A percentile compares a stretch with the other conserved stretches of the same genome.
Conservation (phyloP, 495 filamentous ascomycete genomes). For the Penicillium salamii region DNA sequence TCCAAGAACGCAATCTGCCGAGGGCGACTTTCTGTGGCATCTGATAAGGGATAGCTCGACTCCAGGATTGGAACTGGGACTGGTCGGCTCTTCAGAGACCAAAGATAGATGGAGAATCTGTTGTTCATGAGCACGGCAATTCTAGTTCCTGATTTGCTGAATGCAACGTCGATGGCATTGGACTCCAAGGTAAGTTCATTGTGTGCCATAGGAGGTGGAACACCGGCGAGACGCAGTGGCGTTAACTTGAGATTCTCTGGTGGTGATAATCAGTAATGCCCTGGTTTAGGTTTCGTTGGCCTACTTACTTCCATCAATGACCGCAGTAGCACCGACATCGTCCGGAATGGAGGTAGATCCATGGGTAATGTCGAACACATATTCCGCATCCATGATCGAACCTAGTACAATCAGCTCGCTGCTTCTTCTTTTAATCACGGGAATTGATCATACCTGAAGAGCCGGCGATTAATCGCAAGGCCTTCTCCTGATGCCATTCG, state of each 20-base stretch:
- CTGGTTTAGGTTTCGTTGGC: background rate
- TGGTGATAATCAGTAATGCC: slow-evolving; percentile 16
- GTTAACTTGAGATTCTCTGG: slow-evolving; percentile 71
- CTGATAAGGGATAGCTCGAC: slow-evolving; percentile 45
- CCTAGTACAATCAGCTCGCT: slow-evolving; percentile 12
- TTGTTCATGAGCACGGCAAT: slow-evolving; percentile 69
- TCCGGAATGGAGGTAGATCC: slow-evolving; percentile 68
- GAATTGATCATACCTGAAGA: slow-evolving; percentile 30
- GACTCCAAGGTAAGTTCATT: slow-evolving; percentile 64
- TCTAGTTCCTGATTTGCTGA: slow-evolving; percentile 60
- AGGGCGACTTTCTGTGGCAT: slow-evolving; percentile 30
- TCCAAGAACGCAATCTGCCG: slow-evolving; percentile 44
- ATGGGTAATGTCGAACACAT: slow-evolving; percentile 61
- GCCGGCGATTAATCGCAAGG: slow-evolving; percentile 60
- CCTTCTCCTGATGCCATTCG: slow-evolving; percentile 83
- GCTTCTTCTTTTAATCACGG: background rate
- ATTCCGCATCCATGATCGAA: slow-evolving; percentile 62
- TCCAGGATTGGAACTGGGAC: slow-evolving; percentile 43
- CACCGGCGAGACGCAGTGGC: slow-evolving; percentile 75
- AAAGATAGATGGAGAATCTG: slow-evolving; percentile 62
- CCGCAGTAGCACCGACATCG: slow-evolving; percentile 78
- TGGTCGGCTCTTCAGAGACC: slow-evolving; percentile 52
- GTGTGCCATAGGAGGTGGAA: slow-evolving; percentile 90
- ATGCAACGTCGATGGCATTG: slow-evolving; percentile 69
- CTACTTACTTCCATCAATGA: slow-evolving; percentile 76